Evolutionary conservation across 371 early-diverging fungal genomes (phyloP).

Genomic region (Fennellomyces sp.): DNA sequence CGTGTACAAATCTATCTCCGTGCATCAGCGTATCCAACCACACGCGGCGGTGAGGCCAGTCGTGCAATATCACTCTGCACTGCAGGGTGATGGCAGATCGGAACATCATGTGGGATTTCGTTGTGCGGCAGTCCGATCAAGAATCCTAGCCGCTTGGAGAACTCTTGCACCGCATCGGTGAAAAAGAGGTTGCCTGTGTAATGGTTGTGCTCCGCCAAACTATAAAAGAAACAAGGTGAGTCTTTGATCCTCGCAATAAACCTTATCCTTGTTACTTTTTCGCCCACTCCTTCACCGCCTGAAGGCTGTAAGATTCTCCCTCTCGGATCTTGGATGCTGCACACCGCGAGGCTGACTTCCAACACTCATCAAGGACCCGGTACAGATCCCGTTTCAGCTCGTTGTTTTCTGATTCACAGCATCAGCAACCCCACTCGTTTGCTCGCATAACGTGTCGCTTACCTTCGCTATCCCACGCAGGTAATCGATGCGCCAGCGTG

Average conservation of each 20-base stretch:
- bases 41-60: conserved; percentile 30
- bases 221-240: conserved; percentile 18
- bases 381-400: conserved; percentile 67
- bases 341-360: conserved; percentile 76
- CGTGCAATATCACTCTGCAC: conserved; percentile 27
- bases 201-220: conserved; percentile 61
- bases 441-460: background rate
- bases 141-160: conserved; percentile 69
- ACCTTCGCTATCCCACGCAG: conserved; percentile 76
- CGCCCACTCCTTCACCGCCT: conserved; percentile 83
- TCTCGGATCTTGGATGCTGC: conserved; percentile 74
- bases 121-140: conserved; percentile 55
- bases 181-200: conserved; percentile 47
- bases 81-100: conserved; percentile 31
- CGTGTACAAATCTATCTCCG: conserved; percentile 14
- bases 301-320: conserved; percentile 75
- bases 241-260: too few relatives aligned
- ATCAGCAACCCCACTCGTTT: background rate
- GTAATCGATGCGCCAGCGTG: conserved; percentile 76
- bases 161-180: conserved; percentile 67
- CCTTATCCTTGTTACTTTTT: too few relatives aligned
- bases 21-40: conserved; percentile 37
- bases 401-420: conserved; percentile 55
- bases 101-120: conserved; percentile 15
- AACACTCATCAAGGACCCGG: conserved; percentile 72